phyloP scores from a whole-genome alignment of 306 rosid genomes.

The Prunus fruticosa region DNA sequence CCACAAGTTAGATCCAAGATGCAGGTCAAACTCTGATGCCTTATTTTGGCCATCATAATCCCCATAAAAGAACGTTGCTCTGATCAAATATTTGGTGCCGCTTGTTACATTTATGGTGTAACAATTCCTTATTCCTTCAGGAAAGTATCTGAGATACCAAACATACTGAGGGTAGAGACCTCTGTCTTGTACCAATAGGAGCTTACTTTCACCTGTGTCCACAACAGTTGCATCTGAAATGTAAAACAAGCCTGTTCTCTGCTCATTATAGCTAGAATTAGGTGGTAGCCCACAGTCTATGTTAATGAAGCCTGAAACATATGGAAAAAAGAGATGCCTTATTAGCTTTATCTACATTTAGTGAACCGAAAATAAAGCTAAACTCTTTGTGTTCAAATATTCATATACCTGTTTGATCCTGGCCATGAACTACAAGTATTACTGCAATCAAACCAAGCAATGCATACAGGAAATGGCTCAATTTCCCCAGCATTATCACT shows the following conservation, averaged over 20 bases:
- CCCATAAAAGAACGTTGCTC: conserved; percentile 27
- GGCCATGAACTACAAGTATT: conserved; percentile 3
- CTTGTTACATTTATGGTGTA: conserved; percentile 16
- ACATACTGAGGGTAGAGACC: background rate
- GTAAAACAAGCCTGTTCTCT: conserved; percentile 5
- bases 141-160: conserved; percentile 26
- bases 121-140: conserved; percentile 35
- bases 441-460: background rate
- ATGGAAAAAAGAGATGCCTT: background rate
- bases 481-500: background rate
- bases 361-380: background rate
- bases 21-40: conserved; percentile 18
- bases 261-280: conserved; percentile 11
- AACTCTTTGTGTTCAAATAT: background rate
- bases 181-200: background rate
- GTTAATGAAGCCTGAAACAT: conserved; percentile 25
- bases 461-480: background rate
- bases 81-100: conserved; percentile 27
- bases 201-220: conserved; percentile 15
- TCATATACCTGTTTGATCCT: conserved; percentile 13
- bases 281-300: conserved; percentile 23
- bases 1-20: conserved; percentile 31
- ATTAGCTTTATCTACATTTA: background rate
- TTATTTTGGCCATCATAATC: conserved; percentile 27
- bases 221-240: conserved; percentile 19